Conservation (phyloP, 2,329 filamentous ascomycete species). For the Colletotrichum higginsianum region DNA sequence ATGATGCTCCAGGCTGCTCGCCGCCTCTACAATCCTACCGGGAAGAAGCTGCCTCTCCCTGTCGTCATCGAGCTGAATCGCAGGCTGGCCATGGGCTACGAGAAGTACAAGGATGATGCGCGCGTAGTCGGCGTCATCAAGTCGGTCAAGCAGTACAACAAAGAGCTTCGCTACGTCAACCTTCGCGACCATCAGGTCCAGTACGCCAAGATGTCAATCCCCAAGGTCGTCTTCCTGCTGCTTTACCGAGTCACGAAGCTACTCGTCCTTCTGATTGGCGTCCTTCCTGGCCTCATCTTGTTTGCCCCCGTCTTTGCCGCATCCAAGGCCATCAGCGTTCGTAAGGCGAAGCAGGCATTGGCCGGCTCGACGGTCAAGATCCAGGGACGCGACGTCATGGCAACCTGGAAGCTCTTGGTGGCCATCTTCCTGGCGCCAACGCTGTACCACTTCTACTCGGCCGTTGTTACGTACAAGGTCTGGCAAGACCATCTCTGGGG, state of each 20-base stretch:
- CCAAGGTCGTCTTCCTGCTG: conserved; percentile 81
- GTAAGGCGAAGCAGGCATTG: conserved; percentile 86
- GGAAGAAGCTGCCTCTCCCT: conserved; percentile 92
- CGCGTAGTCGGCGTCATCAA: conserved; percentile 83
- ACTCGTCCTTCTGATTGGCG: conserved; percentile 80
- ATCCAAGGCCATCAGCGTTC: conserved; percentile 84
- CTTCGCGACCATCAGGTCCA: conserved; percentile 95
- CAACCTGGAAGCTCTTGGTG: conserved; percentile 95
- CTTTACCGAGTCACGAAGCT: conserved; percentile 87
- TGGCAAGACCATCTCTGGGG: conserved; percentile 87
- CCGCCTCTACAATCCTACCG: conserved; percentile 92
- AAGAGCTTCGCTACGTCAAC: conserved; percentile 85
- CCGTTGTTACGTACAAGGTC: conserved; percentile 81
- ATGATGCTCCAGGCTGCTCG: conserved; percentile 97
- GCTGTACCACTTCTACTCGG: conserved; percentile 86
- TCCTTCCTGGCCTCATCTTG: conserved; percentile 87
- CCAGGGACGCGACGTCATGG: conserved; percentile 89
- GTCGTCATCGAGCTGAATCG: conserved; percentile 96
- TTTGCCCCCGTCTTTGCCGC: conserved; percentile 92
- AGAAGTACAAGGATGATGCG: conserved; percentile 91
- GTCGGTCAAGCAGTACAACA: conserved; percentile 88
- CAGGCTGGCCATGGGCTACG: conserved; percentile 90
- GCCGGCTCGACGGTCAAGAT: conserved; percentile 92
- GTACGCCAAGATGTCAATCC: conserved; percentile 86
- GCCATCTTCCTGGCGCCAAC: conserved; percentile 86